Evolutionary conservation across 495 filamentous ascomycete genomes (phyloP), one percentile per base, ranked within the genome.

Genomic region (Chaetomidium leptoderma): DNA sequence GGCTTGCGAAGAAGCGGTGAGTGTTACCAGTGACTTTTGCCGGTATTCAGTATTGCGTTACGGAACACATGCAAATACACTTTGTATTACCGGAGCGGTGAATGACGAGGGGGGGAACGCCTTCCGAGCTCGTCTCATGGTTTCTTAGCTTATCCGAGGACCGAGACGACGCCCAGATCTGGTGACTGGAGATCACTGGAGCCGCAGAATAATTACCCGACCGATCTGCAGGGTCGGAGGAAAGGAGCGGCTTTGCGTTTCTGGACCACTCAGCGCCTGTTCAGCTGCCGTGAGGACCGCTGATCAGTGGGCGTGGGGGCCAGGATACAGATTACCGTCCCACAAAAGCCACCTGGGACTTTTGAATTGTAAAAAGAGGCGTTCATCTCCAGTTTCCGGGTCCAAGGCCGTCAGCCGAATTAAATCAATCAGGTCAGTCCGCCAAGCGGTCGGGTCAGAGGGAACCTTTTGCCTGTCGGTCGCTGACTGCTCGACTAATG

Each of bases 1-100:
- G 33, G 21, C 9, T 19, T 24, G 9, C 16, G 14, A 55, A 46
- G 53, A 45, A 23, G 53, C 53, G 53, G 54, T 56, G 54, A 48
- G 54, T 19, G 19, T 21, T 16, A 19, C 17, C 32, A 6, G 32
- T 33, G 32, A 33, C 32, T 11, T 6, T 33, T 6, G 24, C 23
- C 21, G 9, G 19, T 9, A 36, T 14, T 37, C 10, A 4, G 35
- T 16, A 14, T 37, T n/a, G 19, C 16, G 39, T 19, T 42, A 46
- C 44, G 24, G 44, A n/a, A n/a, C n/a, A n/a, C n/a, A n/a, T n/a
- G n/a, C n/a, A n/a, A n/a, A n/a, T n/a, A n/a, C n/a, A n/a, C n/a
- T n/a, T n/a, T n/a, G n/a, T n/a, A n/a, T n/a, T n/a, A n/a, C n/a
- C n/a, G n/a, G n/a, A n/a, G n/a, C n/a, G n/a, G n/a, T n/a, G n/a